These are phyloP conservation scores for Thelonectria discophora DNA, from an alignment of 2,329 filamentous ascomycete species.

Conservation along the genomic window DNA sequence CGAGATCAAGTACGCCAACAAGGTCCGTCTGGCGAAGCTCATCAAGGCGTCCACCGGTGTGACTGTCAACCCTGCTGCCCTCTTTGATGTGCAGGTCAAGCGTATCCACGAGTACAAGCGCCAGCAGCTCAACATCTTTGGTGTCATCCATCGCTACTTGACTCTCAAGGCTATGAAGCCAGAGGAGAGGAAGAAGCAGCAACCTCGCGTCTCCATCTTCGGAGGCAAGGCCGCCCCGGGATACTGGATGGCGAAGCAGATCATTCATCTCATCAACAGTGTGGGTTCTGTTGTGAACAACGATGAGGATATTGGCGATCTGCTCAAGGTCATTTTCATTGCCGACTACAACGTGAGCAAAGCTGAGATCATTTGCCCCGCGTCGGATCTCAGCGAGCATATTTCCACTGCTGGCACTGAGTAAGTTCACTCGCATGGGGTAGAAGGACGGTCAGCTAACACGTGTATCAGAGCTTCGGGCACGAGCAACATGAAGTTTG, in stretches of 20 bases:
- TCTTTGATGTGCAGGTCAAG: conserved; percentile 99
- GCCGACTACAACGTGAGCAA: conserved; percentile 99
- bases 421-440: conserved; percentile 50
- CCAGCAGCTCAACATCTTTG: conserved; percentile 98
- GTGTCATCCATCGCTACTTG: conserved; percentile 94
- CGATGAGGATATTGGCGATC: conserved; percentile 88
- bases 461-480: conserved; percentile 66
- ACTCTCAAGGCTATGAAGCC: conserved; percentile 85
- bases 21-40: conserved; percentile 88
- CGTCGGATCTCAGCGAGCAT: conserved; percentile 96
- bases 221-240: conserved; percentile 97
- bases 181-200: conserved; percentile 85
- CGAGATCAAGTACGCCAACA: conserved; percentile 97
- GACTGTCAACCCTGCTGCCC: conserved; percentile 82
- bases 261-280: conserved; percentile 95
- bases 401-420: conserved; percentile 98
- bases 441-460: neutral
- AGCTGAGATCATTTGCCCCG: conserved; percentile 94
- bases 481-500: conserved; percentile 99
- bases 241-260: conserved; percentile 99
- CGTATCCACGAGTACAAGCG: conserved; percentile 99
- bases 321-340: conserved; percentile 96
- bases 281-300: conserved; percentile 92
- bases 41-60: conserved; percentile 85
- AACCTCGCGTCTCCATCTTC: conserved; percentile 92